A percentile compares a stretch with the other conserved stretches of the same genome.
Conservation (phyloP, 169 alveolate genomes). For the Plasmodium chabaudi region DNA sequence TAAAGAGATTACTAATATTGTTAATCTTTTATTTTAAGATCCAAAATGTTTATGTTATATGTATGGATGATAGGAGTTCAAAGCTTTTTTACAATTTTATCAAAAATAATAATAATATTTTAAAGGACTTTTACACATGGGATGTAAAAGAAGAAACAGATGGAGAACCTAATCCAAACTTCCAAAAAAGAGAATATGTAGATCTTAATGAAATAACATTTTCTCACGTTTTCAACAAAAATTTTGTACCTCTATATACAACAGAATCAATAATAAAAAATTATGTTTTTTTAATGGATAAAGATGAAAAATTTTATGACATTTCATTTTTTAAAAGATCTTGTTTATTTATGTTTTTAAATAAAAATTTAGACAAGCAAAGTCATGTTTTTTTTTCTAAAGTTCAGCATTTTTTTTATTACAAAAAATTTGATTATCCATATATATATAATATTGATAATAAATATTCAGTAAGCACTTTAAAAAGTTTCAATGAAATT, state of each 20-base stretch:
- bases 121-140: not conserved
- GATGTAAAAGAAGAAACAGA: not conserved
- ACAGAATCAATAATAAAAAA: slow-evolving; percentile 31
- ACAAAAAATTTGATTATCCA: slow-evolving; percentile 58
- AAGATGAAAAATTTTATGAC: slow-evolving; percentile 42
- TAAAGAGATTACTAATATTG: slow-evolving; percentile 37
- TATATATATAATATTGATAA: slow-evolving; percentile 58
- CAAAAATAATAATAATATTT: slow-evolving; percentile 24
- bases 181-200: not conserved
- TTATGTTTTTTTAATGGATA: slow-evolving; percentile 51
- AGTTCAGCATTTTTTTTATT: slow-evolving; percentile 56
- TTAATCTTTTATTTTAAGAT: slow-evolving; percentile 52
- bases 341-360: slow-evolving; percentile 55
- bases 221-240: slow-evolving; percentile 48
- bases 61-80: slow-evolving; percentile 57
- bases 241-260: slow-evolving; percentile 52
- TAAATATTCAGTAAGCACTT: slow-evolving; percentile 28
- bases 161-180: too few species aligned
- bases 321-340: slow-evolving; percentile 58
- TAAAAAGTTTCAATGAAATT: slow-evolving; percentile 48
- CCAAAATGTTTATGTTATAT: slow-evolving; percentile 48
- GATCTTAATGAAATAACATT: slow-evolving; percentile 29
- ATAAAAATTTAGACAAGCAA: slow-evolving; percentile 47
- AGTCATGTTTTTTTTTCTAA: slow-evolving; percentile 49
- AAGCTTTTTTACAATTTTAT: slow-evolving; percentile 42